phyloP scores from a whole-genome alignment of 1,284 basidiomycete species.

The Naganishia albida region DNA sequence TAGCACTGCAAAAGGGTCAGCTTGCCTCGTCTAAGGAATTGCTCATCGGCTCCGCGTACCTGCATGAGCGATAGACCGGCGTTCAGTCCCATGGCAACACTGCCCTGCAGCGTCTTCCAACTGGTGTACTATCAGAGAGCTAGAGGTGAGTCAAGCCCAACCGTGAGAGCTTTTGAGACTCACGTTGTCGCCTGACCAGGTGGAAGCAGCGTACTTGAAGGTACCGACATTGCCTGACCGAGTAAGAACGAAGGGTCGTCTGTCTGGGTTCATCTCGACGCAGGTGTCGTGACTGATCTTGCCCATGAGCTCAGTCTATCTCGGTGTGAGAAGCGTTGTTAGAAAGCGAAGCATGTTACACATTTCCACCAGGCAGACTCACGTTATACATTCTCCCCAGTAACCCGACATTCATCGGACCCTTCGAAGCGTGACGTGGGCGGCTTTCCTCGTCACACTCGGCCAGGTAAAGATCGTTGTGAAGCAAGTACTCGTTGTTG shows the following conservation, averaged over 20 bases:
- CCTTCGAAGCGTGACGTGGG: conserved; percentile 38
- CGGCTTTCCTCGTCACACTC: conserved; percentile 38
- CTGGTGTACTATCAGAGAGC: conserved; percentile 35
- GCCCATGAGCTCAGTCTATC: conserved; percentile 53
- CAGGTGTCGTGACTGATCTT: conserved; percentile 49
- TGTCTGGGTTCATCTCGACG: conserved; percentile 41
- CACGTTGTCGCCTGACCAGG: conserved; percentile 56
- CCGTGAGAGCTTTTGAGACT: conserved; percentile 1
- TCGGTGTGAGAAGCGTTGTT: neutral
- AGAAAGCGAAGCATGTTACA: no score
- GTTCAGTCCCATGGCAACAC: conserved; percentile 44
- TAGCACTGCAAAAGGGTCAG: conserved; percentile 36
- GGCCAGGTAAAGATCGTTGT: conserved; percentile 50
- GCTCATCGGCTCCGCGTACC: conserved; percentile 18
- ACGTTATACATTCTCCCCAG: conserved; percentile 53
- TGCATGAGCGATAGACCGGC: conserved; percentile 53
- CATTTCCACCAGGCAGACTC: conserved; percentile 9
- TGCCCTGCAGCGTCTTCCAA: conserved; percentile 55
- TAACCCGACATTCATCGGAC: conserved; percentile 45
- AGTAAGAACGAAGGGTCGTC: conserved; percentile 54
- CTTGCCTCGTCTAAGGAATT: neutral
- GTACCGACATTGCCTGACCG: conserved; percentile 55
- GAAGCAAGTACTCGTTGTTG: conserved; percentile 56
- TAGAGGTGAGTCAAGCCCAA: neutral
- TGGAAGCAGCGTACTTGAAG: conserved; percentile 53